Evolutionary conservation across 1,139 yeast genomes (phyloP).

Genomic region (Debaryomyces fabryi): DNA sequence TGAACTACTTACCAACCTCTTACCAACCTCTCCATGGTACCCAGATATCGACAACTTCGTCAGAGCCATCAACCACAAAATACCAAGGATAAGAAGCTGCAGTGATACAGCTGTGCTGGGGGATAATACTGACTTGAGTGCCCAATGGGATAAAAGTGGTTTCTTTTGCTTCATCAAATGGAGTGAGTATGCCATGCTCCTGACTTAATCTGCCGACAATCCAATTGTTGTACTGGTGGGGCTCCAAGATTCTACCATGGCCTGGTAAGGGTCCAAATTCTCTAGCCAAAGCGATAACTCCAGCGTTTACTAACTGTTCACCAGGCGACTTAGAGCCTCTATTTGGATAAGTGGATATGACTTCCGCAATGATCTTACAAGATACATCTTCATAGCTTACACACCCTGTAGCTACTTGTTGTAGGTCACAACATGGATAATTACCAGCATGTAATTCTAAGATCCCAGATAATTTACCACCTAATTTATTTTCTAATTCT

Average conservation of each 20-base stretch:
- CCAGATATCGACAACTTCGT: constrained; percentile 66
- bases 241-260: constrained; percentile 44
- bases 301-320: constrained; percentile 71
- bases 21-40: constrained; percentile 64
- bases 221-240: constrained; percentile 50
- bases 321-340: constrained; percentile 53
- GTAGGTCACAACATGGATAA: constrained; percentile 72
- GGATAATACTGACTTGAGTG: constrained; percentile 56
- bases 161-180: constrained; percentile 28
- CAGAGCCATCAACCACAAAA: constrained; percentile 53
- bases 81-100: constrained; percentile 66
- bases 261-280: constrained; percentile 60
- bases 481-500: constrained; percentile 25
- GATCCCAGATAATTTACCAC: constrained; percentile 41
- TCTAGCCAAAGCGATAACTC: constrained; percentile 69
- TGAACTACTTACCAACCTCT: constrained; percentile 39
- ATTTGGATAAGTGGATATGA: constrained; percentile 58
- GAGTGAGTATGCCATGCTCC: constrained; percentile 63
- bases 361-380: constrained; percentile 61
- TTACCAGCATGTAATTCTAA: constrained; percentile 83
- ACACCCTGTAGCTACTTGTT: constrained; percentile 71
- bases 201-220: constrained; percentile 60
- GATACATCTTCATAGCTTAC: constrained; percentile 53
- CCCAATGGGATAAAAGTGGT: constrained; percentile 52
- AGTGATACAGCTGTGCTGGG: constrained; percentile 78